Percentiles rank a stretch among this genome's conserved stretches.
Conservation (phyloP, 106 monocot species). For the Triglochin maritima region DNA sequence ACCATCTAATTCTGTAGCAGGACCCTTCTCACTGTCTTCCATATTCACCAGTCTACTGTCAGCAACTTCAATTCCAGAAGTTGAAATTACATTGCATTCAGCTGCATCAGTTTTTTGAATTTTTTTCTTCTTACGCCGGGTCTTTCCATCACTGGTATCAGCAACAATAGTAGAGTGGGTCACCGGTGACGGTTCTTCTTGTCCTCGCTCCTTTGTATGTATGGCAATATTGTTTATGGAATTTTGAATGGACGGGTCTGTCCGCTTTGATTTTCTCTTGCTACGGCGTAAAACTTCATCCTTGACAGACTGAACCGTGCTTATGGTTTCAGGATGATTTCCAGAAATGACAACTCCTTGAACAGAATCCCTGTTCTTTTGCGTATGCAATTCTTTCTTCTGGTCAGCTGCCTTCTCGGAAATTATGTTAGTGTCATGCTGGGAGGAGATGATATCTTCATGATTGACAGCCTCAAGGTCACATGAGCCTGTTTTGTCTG, state of each 20-base stretch:
- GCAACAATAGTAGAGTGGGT: no score
- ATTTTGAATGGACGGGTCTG: background rate
- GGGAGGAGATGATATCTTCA: background rate
- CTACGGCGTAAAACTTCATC: background rate
- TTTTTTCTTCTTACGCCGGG: no score
- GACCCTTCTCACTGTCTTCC: no score
- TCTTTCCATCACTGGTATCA: no score
- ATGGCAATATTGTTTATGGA: background rate
- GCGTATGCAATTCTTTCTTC: background rate
- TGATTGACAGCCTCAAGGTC: background rate
- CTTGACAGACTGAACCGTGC: background rate
- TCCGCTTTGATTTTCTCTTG: slow-evolving; percentile 3
- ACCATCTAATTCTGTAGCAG: no score
- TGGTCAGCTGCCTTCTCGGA: background rate
- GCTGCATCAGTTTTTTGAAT: no score
- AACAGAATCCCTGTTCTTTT: background rate
- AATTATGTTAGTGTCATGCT: background rate
- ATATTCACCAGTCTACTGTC: no score
- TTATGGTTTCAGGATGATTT: background rate
- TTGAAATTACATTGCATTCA: no score
- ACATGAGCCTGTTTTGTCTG: background rate
- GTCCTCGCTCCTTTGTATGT: background rate
- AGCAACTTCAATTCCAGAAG: no score
- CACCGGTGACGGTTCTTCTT: no score
- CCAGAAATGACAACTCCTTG: background rate